These are phyloP conservation scores for Lupinus albus DNA, from an alignment of 306 rosid species.

Conservation along the genomic window DNA sequence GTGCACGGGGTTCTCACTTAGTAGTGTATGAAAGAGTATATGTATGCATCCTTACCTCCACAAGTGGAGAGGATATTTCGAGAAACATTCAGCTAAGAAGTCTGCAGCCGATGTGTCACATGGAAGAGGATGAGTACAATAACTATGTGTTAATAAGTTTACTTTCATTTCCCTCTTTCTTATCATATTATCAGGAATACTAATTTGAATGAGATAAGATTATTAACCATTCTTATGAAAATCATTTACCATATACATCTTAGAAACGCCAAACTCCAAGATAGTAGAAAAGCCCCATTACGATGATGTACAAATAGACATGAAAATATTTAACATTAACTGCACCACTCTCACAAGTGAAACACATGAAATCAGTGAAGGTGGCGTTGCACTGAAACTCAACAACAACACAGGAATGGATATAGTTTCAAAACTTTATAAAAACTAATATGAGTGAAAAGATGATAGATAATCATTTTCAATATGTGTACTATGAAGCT, in stretches of 20 bases:
- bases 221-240: constrained; percentile 10
- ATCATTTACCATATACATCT: constrained; percentile 27
- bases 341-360: constrained; percentile 25
- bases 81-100: neutral
- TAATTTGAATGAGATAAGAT: neutral
- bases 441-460: too few relatives aligned
- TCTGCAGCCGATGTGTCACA: neutral
- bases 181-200: too few relatives aligned
- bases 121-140: neutral
- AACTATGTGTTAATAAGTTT: neutral
- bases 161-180: neutral
- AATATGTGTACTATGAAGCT: too few relatives aligned
- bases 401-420: neutral
- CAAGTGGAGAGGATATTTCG: too few relatives aligned
- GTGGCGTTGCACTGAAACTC: constrained; percentile 6
- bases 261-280: constrained; percentile 18
- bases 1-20: too few relatives aligned
- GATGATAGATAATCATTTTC: too few relatives aligned
- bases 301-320: constrained; percentile 34
- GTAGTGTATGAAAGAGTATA: too few relatives aligned
- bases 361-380: constrained; percentile 16
- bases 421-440: neutral
- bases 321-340: constrained; percentile 35
- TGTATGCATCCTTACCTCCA: too few relatives aligned
- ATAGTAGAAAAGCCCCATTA: neutral